phyloP scores from a whole-genome alignment of 345 rosid genomes.

The Salix udensis region DNA sequence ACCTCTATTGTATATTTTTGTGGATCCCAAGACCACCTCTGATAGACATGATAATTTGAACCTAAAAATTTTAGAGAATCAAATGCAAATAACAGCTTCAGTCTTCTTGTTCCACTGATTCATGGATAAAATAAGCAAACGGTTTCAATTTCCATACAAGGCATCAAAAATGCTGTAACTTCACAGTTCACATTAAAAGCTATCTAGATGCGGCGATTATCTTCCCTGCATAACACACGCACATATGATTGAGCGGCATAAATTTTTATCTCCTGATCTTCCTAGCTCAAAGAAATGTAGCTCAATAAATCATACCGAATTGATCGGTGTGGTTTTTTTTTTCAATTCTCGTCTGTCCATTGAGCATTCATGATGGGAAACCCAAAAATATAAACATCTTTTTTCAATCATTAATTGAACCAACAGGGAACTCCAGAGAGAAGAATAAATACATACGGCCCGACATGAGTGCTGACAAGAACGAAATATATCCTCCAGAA shows the following conservation, averaged over 20 bases:
- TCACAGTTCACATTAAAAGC: neutral
- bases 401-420: neutral
- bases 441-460: constrained; percentile 50
- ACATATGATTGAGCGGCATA: neutral
- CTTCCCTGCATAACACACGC: neutral
- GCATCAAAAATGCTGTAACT: constrained; percentile 1
- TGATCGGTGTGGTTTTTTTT: neutral
- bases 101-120: neutral
- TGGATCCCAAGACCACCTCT: neutral
- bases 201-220: neutral
- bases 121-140: neutral
- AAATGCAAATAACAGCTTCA: neutral
- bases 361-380: neutral
- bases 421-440: neutral
- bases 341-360: neutral
- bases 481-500: constrained; percentile 96
- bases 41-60: neutral
- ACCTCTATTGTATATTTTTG: neutral
- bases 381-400: neutral
- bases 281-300: neutral
- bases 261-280: neutral
- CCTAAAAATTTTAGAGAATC: neutral
- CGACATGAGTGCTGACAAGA: constrained; percentile 85
- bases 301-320: neutral
- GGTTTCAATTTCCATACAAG: neutral